These are phyloP conservation scores for Colletotrichum lentis DNA, from an alignment of 2,329 filamentous ascomycete genomes.

Conservation along the genomic window DNA sequence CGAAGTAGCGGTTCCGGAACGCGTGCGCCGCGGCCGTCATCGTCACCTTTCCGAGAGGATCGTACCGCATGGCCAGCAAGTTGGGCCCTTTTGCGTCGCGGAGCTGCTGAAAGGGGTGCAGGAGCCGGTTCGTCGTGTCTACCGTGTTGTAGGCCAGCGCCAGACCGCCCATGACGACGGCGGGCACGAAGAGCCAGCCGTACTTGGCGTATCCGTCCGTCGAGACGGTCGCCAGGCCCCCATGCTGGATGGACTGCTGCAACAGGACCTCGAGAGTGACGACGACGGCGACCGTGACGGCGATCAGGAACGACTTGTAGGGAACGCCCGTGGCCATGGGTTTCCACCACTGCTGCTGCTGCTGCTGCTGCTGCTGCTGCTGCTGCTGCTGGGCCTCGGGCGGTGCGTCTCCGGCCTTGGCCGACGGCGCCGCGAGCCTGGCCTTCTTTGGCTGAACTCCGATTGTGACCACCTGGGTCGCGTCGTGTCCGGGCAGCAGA, in stretches of 20 bases:
- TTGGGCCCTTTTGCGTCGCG: neutral
- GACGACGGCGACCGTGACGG: neutral
- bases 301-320: neutral
- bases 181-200: neutral
- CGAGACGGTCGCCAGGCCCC: neutral
- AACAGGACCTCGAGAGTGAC: neutral
- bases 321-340: neutral
- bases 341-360: constrained; percentile 1
- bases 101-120: constrained; percentile 1
- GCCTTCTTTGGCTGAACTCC: neutral
- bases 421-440: neutral
- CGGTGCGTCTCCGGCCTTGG: neutral
- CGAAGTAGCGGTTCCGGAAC: neutral
- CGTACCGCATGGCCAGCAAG: neutral
- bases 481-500: neutral
- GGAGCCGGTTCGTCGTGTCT: neutral
- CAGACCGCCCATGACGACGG: neutral
- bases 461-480: neutral
- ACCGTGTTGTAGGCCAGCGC: neutral
- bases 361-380: too few species aligned
- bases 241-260: neutral
- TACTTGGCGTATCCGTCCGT: constrained; percentile 5
- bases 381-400: too few species aligned
- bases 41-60: neutral
- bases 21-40: neutral